Evolutionary conservation across 2,329 filamentous ascomycete genomes (phyloP).

Genomic region (Colletotrichum shisoi): DNA sequence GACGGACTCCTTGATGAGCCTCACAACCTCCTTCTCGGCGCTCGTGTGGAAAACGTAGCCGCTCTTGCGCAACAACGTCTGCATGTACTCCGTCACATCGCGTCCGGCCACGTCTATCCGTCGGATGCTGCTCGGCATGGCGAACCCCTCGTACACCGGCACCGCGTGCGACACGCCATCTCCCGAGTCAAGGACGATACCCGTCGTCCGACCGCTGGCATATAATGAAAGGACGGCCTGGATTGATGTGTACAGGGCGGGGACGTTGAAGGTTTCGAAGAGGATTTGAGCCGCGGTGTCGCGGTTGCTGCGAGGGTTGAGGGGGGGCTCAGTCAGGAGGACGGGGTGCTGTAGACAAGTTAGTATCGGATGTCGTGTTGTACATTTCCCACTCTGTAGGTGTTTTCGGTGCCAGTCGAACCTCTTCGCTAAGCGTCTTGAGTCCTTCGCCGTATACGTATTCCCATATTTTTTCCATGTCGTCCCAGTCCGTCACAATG

Average conservation of each 20-base stretch:
- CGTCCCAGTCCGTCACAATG: constrained; percentile 99
- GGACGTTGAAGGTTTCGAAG: constrained; percentile 98
- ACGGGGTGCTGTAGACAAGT: constrained; percentile 76
- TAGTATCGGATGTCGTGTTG: constrained; percentile 34
- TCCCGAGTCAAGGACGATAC: constrained; percentile 92
- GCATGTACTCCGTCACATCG: constrained; percentile 95
- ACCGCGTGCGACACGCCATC: constrained; percentile 98
- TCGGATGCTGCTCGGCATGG: constrained; percentile 93
- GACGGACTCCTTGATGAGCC: constrained; percentile 93
- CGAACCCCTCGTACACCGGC: constrained; percentile 96
- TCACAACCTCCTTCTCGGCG: constrained; percentile 98
- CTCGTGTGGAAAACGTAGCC: constrained; percentile 97
- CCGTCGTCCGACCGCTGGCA: constrained; percentile 92
- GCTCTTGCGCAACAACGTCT: constrained; percentile 87
- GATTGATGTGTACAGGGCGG: constrained; percentile 94
- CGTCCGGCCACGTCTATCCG: constrained; percentile 95
- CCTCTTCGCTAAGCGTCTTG: constrained; percentile 97
- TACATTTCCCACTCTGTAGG: neutral
- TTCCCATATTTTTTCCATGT: constrained; percentile 99
- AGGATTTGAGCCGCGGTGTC: constrained; percentile 96
- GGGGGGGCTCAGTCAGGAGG: constrained; percentile 90
- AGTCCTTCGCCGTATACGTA: constrained; percentile 95
- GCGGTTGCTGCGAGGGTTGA: constrained; percentile 94
- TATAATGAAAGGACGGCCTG: constrained; percentile 97
- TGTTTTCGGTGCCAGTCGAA: constrained; percentile 48